Evolutionary conservation across 805 yeast species (phyloP).

Genomic region (Starmerella bacillaris): DNA sequence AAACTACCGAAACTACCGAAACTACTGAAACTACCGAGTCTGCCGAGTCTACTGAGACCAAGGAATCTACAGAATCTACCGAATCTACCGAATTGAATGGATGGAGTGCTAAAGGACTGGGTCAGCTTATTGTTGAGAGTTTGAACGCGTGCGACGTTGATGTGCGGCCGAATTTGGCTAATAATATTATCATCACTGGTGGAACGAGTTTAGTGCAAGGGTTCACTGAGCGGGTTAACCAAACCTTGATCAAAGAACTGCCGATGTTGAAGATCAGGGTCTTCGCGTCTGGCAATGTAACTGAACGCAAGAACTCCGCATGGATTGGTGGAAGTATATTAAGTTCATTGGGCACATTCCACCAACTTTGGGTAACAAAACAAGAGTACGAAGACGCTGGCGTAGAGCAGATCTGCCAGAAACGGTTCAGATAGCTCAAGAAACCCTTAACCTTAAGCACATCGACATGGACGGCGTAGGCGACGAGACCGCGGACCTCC

Average conservation of each 20-base stretch:
- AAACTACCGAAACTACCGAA: conserved; percentile 9
- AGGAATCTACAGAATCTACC: background rate
- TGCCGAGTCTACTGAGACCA: conserved; percentile 6
- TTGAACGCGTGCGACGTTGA: conserved; percentile 50
- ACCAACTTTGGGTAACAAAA: conserved; percentile 87
- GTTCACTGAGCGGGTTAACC: conserved; percentile 53
- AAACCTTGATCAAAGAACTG: conserved; percentile 48
- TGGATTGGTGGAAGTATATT: conserved; percentile 90
- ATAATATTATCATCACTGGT: conserved; percentile 75
- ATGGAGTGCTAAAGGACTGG: conserved; percentile 27
- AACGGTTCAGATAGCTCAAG: conserved; percentile 51
- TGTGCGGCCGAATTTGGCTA: conserved; percentile 72
- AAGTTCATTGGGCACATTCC: conserved; percentile 81
- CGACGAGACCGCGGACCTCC: conserved; percentile 1
- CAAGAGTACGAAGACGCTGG: conserved; percentile 82
- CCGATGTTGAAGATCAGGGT: conserved; percentile 77
- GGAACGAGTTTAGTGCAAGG: conserved; percentile 69
- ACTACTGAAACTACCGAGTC: conserved; percentile 1
- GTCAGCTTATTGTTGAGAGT: conserved; percentile 41
- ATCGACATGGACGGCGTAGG: background rate
- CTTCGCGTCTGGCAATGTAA: conserved; percentile 53
- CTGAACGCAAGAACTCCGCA: conserved; percentile 61
- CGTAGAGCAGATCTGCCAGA: conserved; percentile 56
- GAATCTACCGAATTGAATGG: background rate
- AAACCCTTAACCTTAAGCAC: background rate